phyloP scores from a whole-genome alignment of 257 asterid species.

The Przewalskia tangutica region DNA sequence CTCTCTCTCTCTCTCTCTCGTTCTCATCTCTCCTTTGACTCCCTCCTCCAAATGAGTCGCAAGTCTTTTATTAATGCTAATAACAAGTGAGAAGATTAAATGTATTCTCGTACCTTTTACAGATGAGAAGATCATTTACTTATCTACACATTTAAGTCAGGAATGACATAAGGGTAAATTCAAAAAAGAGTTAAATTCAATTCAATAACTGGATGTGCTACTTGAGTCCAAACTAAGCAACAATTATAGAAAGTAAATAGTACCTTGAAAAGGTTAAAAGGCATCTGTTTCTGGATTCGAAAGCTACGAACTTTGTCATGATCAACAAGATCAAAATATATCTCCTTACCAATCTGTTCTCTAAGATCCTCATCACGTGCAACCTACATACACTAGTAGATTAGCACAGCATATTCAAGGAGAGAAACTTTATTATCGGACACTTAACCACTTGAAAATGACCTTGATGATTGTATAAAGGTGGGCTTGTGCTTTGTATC shows the following conservation, averaged over 20 bases:
- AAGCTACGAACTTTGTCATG: conserved; percentile 92
- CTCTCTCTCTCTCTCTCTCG: not conserved
- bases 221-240: no score
- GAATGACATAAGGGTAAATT: not conserved
- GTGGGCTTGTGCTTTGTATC: conserved; percentile 91
- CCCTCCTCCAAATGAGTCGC: not conserved
- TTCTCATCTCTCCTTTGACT: not conserved
- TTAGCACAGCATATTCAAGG: not conserved
- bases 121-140: not conserved
- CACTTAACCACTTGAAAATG: conserved; percentile 2
- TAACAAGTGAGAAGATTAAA: not conserved
- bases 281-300: conserved; percentile 80
- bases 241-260: not conserved
- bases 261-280: conserved; percentile 89
- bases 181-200: not conserved
- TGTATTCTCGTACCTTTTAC: not conserved
- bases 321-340: conserved; percentile 90
- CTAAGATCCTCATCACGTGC: conserved; percentile 89
- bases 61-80: not conserved
- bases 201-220: no score
- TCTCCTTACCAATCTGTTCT: conserved; percentile 91
- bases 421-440: not conserved
- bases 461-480: conserved; percentile 96
- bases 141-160: not conserved
- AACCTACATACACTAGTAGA: conserved; percentile 38